These are phyloP conservation scores for Ceratocystis eucalypticola DNA, from an alignment of 2,329 filamentous ascomycete genomes.

Conservation along the genomic window DNA sequence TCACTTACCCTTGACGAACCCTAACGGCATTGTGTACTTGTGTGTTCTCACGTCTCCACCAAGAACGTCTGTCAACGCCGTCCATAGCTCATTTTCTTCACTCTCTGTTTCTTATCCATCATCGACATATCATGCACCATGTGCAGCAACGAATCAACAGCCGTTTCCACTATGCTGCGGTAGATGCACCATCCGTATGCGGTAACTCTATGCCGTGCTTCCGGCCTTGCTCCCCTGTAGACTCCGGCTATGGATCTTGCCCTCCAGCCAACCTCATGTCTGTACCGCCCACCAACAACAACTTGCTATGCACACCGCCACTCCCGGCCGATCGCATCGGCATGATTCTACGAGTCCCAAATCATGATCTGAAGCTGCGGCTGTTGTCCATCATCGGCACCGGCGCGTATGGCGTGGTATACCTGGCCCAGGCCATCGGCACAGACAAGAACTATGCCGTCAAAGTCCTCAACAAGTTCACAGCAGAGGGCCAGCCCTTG, in stretches of 20 bases:
- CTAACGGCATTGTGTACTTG: background rate
- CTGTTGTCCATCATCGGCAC: slow-evolving; percentile 58
- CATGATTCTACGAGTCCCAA: background rate
- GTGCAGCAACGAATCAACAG: slow-evolving; percentile 21
- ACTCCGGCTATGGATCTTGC: background rate
- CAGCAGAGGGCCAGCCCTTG: slow-evolving; percentile 53
- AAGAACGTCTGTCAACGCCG: background rate
- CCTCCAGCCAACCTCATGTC: background rate
- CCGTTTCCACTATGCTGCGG: background rate
- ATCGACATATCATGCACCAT: slow-evolving; percentile 41
- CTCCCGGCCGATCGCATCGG: background rate
- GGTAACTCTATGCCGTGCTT: background rate
- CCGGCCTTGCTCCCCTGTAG: background rate
- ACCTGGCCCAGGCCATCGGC: slow-evolving; percentile 72
- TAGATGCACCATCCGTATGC: background rate
- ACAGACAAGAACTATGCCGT: slow-evolving; percentile 79
- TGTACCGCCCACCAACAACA: background rate
- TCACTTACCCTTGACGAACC: background rate
- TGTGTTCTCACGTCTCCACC: background rate
- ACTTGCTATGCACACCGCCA: background rate
- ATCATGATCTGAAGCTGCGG: slow-evolving; percentile 66
- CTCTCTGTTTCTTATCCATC: background rate
- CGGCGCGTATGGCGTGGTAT: slow-evolving; percentile 93
- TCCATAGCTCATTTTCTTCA: background rate
- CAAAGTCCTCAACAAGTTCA: slow-evolving; percentile 90